Percentiles rank a stretch among this genome's conserved stretches.
These are phyloP conservation scores for Colletotrichum nymphaeae DNA, from an alignment of 2,329 filamentous ascomycete species.

Conservation along the genomic window DNA sequence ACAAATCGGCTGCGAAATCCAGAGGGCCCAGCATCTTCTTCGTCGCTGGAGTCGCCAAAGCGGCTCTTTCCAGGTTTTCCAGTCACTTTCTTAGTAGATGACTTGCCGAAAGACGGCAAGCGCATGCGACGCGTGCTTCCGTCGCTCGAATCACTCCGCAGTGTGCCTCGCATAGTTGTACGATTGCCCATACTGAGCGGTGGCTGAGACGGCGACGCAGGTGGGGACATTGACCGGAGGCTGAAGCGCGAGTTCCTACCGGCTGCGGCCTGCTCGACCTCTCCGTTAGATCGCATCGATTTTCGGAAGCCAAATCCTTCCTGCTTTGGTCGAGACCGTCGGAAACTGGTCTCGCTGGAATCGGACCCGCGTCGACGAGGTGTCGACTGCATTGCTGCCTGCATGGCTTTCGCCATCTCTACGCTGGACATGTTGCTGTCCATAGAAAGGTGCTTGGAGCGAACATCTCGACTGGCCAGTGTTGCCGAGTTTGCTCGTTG, in stretches of 20 bases:
- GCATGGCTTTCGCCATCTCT: slow-evolving; percentile 35
- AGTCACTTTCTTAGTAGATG: slow-evolving; percentile 46
- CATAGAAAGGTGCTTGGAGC: slow-evolving; percentile 11
- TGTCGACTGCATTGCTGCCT: slow-evolving; percentile 45
- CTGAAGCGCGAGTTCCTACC: slow-evolving; percentile 64
- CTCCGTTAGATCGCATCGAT: slow-evolving; percentile 72
- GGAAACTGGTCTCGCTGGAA: slow-evolving; percentile 86
- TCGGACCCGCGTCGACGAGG: slow-evolving; percentile 69
- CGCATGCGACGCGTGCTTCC: slow-evolving; percentile 50
- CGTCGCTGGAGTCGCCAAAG: slow-evolving; percentile 73
- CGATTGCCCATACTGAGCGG: slow-evolving; percentile 52
- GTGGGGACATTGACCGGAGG: slow-evolving; percentile 77
- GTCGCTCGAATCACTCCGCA: slow-evolving; percentile 55
- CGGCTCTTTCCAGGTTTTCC: slow-evolving; percentile 57
- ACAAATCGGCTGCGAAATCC: slow-evolving; percentile 71
- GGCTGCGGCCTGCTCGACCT: slow-evolving; percentile 53
- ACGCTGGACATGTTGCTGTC: slow-evolving; percentile 34
- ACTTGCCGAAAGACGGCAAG: slow-evolving; percentile 56
- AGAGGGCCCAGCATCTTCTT: slow-evolving; percentile 55
- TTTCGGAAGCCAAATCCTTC: slow-evolving; percentile 73
- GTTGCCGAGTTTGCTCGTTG: background rate
- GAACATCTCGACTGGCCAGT: background rate
- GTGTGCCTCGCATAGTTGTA: slow-evolving; percentile 53
- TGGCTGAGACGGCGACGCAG: slow-evolving; percentile 61
- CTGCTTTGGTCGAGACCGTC: slow-evolving; percentile 64